These are phyloP conservation scores for Chenopodium quinoa DNA, from an alignment of 148 eudicot genomes.

Conservation along the genomic window DNA sequence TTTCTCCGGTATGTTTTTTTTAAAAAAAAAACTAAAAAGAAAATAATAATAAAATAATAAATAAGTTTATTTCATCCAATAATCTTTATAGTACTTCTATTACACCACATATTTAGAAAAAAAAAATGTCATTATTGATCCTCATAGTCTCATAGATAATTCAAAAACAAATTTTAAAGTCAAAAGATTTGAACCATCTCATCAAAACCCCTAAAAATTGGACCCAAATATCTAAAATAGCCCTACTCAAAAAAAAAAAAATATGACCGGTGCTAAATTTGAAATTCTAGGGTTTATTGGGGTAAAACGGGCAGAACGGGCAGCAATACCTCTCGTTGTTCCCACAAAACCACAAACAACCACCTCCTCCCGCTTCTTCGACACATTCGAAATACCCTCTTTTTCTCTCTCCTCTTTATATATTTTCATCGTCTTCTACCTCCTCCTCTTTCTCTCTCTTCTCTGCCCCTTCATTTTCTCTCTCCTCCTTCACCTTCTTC, in stretches of 20 bases:
- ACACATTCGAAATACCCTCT: conserved; percentile 20
- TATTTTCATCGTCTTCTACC: too few relatives aligned
- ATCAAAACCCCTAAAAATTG: too few relatives aligned
- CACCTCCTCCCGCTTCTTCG: conserved; percentile 29
- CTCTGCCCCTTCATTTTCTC: neutral
- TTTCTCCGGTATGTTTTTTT: too few relatives aligned
- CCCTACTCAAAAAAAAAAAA: neutral
- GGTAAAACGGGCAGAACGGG: conserved; percentile 4
- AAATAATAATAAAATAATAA: too few relatives aligned
- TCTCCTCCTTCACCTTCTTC: neutral
- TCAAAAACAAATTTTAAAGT: too few relatives aligned
- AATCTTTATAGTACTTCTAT: too few relatives aligned
- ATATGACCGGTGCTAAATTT: conserved; percentile 9
- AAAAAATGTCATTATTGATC: too few relatives aligned
- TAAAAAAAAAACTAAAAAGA: too few relatives aligned
- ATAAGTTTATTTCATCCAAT: too few relatives aligned
- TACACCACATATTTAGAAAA: too few relatives aligned
- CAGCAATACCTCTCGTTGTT: neutral
- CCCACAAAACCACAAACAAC: neutral
- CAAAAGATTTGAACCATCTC: too few relatives aligned
- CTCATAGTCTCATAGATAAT: too few relatives aligned
- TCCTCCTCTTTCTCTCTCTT: neutral
- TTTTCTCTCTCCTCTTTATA: conserved; percentile 1
- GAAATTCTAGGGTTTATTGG: conserved; percentile 16
- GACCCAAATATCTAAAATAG: neutral